Conservation (phyloP, 2,329 filamentous ascomycete species). For the Thelonectria discophora region DNA sequence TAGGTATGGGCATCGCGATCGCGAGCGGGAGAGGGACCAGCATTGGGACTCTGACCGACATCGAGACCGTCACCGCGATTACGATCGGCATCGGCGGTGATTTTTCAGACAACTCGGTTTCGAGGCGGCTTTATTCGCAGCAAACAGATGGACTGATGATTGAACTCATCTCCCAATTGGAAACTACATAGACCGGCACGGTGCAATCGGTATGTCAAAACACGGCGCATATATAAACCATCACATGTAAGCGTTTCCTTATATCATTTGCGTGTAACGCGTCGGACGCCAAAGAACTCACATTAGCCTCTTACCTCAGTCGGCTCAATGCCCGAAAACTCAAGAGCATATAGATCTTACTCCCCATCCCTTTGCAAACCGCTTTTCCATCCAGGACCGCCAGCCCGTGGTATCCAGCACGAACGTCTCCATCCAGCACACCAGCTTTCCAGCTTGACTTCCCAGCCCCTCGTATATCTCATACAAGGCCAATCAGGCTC, state of each 20-base stretch:
- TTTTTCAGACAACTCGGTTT: conserved; percentile 12
- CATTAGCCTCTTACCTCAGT: conserved; percentile 25
- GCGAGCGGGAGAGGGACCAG: no score
- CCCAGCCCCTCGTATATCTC: no score
- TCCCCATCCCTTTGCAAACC: background rate
- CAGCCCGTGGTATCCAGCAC: background rate
- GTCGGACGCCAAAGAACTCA: conserved; percentile 30
- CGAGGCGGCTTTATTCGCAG: background rate
- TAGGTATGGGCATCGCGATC: conserved; percentile 47
- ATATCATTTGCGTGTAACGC: conserved; percentile 10
- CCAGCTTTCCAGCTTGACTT: background rate
- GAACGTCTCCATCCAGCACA: background rate
- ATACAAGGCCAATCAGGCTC: no score
- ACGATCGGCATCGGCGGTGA: conserved; percentile 37
- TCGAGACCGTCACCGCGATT: conserved; percentile 35
- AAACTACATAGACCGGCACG: conserved; percentile 23
- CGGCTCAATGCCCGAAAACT: conserved; percentile 19
- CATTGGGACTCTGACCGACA: conserved; percentile 39
- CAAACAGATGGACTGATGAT: background rate
- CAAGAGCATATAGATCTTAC: conserved; percentile 26
- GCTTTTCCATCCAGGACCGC: background rate
- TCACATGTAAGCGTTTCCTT: conserved; percentile 22
- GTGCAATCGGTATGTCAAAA: background rate
- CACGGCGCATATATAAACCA: background rate
- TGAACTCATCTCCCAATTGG: conserved; percentile 3